phyloP scores from a whole-genome alignment of 495 filamentous ascomycete genomes.

The Chaetomium fimeti region DNA sequence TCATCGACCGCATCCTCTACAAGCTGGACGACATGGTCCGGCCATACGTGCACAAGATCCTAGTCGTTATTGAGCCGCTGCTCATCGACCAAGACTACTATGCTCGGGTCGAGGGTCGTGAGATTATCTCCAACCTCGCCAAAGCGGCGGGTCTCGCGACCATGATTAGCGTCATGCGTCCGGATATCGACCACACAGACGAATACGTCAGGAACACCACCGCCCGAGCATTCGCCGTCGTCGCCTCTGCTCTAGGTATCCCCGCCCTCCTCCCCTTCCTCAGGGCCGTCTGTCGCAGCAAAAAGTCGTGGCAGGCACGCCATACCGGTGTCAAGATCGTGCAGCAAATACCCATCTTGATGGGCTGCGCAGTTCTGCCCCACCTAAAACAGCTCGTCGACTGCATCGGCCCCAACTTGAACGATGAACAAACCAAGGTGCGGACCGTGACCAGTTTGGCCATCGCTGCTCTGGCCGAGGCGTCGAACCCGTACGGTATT shows the following conservation, averaged over 20 bases:
- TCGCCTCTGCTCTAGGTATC: slow-evolving; percentile 94
- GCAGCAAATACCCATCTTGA: slow-evolving; percentile 98
- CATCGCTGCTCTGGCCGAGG: slow-evolving; percentile 93
- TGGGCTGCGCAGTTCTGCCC: slow-evolving; percentile 96
- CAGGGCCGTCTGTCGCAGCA: slow-evolving; percentile 91
- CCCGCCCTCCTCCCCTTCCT: slow-evolving; percentile 93
- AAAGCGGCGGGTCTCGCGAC: slow-evolving; percentile 97
- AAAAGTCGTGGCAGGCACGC: slow-evolving; percentile 97
- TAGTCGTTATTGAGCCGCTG: slow-evolving; percentile 97
- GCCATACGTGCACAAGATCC: slow-evolving; percentile 95
- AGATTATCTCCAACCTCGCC: slow-evolving; percentile 96
- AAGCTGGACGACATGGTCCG: slow-evolving; percentile 97
- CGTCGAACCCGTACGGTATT: slow-evolving; percentile 97
- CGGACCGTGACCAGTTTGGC: slow-evolving; percentile 92
- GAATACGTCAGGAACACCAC: slow-evolving; percentile 99
- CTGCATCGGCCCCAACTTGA: slow-evolving; percentile 91
- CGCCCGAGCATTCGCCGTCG: slow-evolving; percentile 93
- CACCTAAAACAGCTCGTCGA: slow-evolving; percentile 96
- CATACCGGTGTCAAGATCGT: slow-evolving; percentile 99
- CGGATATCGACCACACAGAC: slow-evolving; percentile 97
- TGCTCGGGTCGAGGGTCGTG: slow-evolving; percentile 94
- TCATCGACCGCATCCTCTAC: slow-evolving; percentile 97
- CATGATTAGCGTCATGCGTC: slow-evolving; percentile 99
- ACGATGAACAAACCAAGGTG: slow-evolving; percentile 97
- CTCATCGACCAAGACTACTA: slow-evolving; percentile 99